Percentiles rank a stretch among this genome's conserved stretches.
Conservation (phyloP, 2,329 filamentous ascomycete genomes). For the Chaetomium strumarium region DNA sequence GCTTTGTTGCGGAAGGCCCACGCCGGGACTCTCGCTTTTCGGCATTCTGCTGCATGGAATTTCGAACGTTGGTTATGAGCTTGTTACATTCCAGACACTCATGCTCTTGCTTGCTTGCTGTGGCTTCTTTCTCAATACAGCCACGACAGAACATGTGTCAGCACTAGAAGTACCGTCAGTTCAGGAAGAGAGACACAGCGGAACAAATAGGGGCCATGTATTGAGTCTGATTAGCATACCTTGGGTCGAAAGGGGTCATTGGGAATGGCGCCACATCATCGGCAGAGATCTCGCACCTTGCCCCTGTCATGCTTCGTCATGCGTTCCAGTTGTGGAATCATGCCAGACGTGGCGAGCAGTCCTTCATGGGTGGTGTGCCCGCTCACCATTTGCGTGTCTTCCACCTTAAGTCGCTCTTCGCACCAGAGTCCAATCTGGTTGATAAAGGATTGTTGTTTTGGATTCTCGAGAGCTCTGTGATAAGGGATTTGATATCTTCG, state of each 20-base stretch:
- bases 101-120: neutral
- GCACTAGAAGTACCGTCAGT: slow-evolving; percentile 25
- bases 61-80: neutral
- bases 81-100: neutral
- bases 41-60: neutral
- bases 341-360: neutral
- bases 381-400: neutral
- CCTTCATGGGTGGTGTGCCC: neutral
- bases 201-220: no score
- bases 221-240: neutral
- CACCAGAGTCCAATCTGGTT: slow-evolving; percentile 15
- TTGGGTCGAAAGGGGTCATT: neutral
- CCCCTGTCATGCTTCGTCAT: neutral
- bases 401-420: slow-evolving; percentile 4
- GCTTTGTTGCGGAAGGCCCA: neutral
- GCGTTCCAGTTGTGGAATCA: neutral
- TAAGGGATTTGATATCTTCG: slow-evolving; percentile 12
- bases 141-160: slow-evolving; percentile 29
- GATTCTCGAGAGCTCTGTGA: neutral
- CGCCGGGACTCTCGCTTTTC: neutral
- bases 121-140: slow-evolving; percentile 19
- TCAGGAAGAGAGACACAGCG: neutral
- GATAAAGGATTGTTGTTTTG: neutral
- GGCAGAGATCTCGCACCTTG: neutral
- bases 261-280: neutral